phyloP scores from a whole-genome alignment of 1,284 basidiomycete species.

The Mycena sp. region DNA sequence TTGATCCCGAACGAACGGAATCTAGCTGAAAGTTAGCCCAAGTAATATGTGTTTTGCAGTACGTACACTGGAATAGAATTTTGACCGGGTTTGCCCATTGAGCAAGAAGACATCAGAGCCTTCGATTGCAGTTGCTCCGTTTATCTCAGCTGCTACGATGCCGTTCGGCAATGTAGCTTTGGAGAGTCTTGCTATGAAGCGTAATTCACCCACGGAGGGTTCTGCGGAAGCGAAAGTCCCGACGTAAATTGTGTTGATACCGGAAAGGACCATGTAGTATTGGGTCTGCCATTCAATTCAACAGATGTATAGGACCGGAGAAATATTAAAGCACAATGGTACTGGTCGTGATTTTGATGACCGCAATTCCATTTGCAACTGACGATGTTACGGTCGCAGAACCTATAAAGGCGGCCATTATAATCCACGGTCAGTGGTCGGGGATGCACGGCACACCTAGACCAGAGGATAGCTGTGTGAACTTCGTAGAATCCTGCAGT shows the following conservation, averaged over 20 bases:
- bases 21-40: slow-evolving; percentile 30
- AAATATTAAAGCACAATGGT: not conserved
- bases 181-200: slow-evolving; percentile 51
- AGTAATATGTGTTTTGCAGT: not conserved
- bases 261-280: slow-evolving; percentile 49
- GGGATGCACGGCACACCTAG: slow-evolving; percentile 44
- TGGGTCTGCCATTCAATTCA: slow-evolving; percentile 42
- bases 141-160: slow-evolving; percentile 37
- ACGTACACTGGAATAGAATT: slow-evolving; percentile 53
- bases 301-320: slow-evolving; percentile 45
- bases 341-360: slow-evolving; percentile 32
- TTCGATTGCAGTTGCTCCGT: slow-evolving; percentile 49
- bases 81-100: slow-evolving; percentile 49
- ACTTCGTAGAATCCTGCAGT: slow-evolving; percentile 37
- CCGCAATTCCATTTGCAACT: slow-evolving; percentile 43
- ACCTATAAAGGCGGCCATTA: slow-evolving; percentile 48
- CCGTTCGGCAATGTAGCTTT: slow-evolving; percentile 43
- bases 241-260: slow-evolving; percentile 22
- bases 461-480: slow-evolving; percentile 38
- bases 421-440: slow-evolving; percentile 39
- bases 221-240: slow-evolving; percentile 49
- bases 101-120: slow-evolving; percentile 49
- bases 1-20: slow-evolving; percentile 52
- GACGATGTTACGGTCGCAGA: slow-evolving; percentile 45
- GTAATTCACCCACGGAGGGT: slow-evolving; percentile 49